These are phyloP conservation scores for Geotrichum klebahnii DNA, from an alignment of 1,139 yeast genomes.

Conservation along the genomic window DNA sequence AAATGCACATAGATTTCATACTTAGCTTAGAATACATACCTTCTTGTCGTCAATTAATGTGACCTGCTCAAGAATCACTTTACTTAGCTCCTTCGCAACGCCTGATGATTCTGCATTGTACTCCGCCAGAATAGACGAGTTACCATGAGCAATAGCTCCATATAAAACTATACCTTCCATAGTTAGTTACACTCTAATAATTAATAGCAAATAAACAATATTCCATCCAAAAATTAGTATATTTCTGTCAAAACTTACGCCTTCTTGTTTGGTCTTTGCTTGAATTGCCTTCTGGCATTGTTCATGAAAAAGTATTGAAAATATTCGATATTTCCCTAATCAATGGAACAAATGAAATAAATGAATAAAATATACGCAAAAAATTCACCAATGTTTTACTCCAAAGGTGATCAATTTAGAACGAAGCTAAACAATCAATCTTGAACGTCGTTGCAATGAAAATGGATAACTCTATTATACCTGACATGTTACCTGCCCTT, in stretches of 20 bases:
- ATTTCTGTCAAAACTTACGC: background rate
- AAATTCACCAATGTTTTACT: too few relatives aligned
- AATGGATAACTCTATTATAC: too few relatives aligned
- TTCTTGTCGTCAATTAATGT: conserved; percentile 32
- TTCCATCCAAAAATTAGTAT: background rate
- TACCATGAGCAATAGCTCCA: conserved; percentile 35
- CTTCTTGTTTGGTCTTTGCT: background rate
- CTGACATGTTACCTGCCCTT: too few relatives aligned
- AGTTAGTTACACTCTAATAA: background rate
- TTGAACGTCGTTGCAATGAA: too few relatives aligned
- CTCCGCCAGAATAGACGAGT: conserved; percentile 23
- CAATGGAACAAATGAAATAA: too few relatives aligned
- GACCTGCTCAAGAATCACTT: conserved; percentile 32
- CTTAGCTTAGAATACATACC: conserved; percentile 19
- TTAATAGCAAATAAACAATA: too few relatives aligned
- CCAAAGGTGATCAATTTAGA: too few relatives aligned
- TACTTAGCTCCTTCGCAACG: conserved; percentile 29
- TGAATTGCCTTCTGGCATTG: background rate
- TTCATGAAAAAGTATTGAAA: background rate
- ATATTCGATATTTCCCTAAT: too few relatives aligned
- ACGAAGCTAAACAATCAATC: too few relatives aligned
- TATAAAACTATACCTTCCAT: conserved; percentile 29
- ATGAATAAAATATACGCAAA: too few relatives aligned
- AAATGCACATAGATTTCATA: conserved; percentile 2
- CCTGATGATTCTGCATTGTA: conserved; percentile 26